Conservation (phyloP, 768 basidiomycete species). For the Saitozyma podzolica region DNA sequence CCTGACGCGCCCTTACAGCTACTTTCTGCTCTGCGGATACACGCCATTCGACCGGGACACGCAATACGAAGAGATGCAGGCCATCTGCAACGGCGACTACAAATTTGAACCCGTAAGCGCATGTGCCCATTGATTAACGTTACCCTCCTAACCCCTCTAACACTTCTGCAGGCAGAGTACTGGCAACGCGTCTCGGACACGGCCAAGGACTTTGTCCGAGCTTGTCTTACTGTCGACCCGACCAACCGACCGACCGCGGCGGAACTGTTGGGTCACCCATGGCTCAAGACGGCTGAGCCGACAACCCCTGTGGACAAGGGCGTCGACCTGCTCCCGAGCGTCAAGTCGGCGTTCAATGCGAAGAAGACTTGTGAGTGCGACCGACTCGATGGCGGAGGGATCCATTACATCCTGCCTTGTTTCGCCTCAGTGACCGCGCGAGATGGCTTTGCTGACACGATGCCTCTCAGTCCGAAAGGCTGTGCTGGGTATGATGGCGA, state of each 20-base stretch:
- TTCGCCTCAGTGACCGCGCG: no score
- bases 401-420: no score
- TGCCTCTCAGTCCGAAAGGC: constrained; percentile 74
- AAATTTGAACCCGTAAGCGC: constrained; percentile 71
- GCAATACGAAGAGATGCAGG: constrained; percentile 79
- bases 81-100: constrained; percentile 90
- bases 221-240: constrained; percentile 85
- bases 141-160: constrained; percentile 3
- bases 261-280: constrained; percentile 71
- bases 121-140: constrained; percentile 12
- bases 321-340: constrained; percentile 78
- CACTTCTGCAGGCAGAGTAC: constrained; percentile 53
- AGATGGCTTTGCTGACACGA: not conserved
- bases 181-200: constrained; percentile 52
- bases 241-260: constrained; percentile 72
- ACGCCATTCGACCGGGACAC: constrained; percentile 95
- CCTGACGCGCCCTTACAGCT: constrained; percentile 48
- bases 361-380: constrained; percentile 73
- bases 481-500: constrained; percentile 79
- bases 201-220: constrained; percentile 76
- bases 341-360: constrained; percentile 87
- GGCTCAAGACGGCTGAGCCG: constrained; percentile 71
- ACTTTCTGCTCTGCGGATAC: constrained; percentile 85
- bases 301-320: constrained; percentile 57
- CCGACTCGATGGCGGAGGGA: not conserved